A percentile compares a stretch with the other conserved stretches of the same genome.
phyloP scores from a whole-genome alignment of 441 rosid species.

The Francoa sonchifolia region DNA sequence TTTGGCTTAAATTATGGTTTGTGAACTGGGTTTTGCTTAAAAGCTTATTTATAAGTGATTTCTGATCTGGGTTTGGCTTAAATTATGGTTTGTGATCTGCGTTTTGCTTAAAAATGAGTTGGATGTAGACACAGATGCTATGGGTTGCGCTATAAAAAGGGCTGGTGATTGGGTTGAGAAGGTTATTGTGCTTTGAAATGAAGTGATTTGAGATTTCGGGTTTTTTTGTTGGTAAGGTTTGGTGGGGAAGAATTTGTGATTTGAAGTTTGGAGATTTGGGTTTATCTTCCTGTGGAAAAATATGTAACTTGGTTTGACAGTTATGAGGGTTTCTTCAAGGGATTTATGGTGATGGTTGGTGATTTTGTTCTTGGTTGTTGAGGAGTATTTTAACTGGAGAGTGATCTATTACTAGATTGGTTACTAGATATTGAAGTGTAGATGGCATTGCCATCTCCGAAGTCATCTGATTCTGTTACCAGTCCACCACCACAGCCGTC shows the following conservation, averaged over 20 bases:
- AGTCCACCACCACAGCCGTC: conserved; percentile 12
- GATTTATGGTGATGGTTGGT: too few relatives aligned
- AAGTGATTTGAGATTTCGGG: not conserved
- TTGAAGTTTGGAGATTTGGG: conserved; percentile 1
- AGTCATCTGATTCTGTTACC: conserved; percentile 26
- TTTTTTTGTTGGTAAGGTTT: not conserved
- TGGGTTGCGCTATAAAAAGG: too few relatives aligned
- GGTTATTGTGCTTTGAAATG: too few relatives aligned
- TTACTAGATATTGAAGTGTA: conserved; percentile 16
- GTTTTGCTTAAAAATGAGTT: too few relatives aligned
- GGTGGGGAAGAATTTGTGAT: not conserved
- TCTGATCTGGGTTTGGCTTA: not conserved
- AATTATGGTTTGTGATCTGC: conserved; percentile 5
- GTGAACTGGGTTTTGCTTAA: too few relatives aligned
- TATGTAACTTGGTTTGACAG: conserved; percentile 5
- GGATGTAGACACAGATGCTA: too few relatives aligned
- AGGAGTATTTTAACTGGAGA: not conserved
- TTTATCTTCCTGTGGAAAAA: not conserved
- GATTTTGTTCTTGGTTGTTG: not conserved
- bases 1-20: too few relatives aligned
- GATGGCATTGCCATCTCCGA: conserved; percentile 22
- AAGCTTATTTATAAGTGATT: too few relatives aligned
- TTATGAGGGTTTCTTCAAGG: too few relatives aligned
- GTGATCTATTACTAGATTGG: not conserved
- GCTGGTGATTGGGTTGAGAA: too few relatives aligned